Base-by-base conservation (phyloP, 2,329 filamentous ascomycete species). In the Keithomyces neogunnii region DNA sequence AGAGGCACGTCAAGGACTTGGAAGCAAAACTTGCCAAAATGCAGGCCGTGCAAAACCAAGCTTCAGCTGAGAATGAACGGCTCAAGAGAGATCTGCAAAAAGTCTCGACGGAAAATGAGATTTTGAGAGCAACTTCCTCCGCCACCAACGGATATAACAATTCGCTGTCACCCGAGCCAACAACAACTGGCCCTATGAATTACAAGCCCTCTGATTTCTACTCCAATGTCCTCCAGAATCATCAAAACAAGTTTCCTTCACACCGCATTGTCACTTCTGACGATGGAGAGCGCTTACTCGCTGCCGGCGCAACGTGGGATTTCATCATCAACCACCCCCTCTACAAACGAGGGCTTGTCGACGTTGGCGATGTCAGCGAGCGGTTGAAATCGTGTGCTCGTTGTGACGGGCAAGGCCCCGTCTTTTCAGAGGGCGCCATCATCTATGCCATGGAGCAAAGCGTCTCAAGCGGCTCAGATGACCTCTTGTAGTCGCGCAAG, bases 1-100 rank as follows among this genome's bases (percentile, higher is more conserved):
- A 97, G 67, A 86, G 85, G 52, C 91, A 95, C 63, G 90, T 97
- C 56, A 91, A 91, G 66, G 90, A 97, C 55, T 84, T 97, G 29
- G 91, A 97, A 69, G 81, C 83, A 52, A 93, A 95, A 66, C 82
- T 97, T 31, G 85, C 81, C 47, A 77, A 75, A 47, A 81, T 96
- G 33, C 86, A 95, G 64, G 82, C 84, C 53, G 82, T 84, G 47
- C 86, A 88, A 48, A 80, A 84, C 51, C 78, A 81, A 35, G 79
- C 93, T 0, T 80, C 84, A 40, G 81, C 84, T 44, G 91, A 96
- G 66, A 96, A 96, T 64, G 88, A 95, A 67, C 84, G 86, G 35
- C 74, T 97, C 31, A 92, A 89, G 69, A 82, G 86, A 26, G 86
- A 95, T 62, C 75, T 96, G 31, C 88, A 93, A 58, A 87, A 88